Percentiles rank a stretch among this genome's conserved stretches.
phyloP scores from a whole-genome alignment of 2,329 filamentous ascomycete genomes.

The Trichoderma sp. region DNA sequence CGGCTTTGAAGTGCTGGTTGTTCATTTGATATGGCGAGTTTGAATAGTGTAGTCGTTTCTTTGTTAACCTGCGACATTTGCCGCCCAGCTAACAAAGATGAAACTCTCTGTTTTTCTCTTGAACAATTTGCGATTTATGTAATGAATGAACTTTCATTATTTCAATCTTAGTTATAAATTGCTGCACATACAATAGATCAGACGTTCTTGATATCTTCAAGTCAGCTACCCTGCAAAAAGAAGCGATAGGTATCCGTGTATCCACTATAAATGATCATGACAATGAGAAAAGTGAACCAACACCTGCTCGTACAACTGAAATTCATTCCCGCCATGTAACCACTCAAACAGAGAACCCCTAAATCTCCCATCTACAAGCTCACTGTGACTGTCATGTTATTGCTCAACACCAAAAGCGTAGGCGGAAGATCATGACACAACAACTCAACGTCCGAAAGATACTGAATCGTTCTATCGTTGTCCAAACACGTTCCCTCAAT shows the following conservation, averaged over 20 bases:
- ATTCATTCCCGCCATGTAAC: not conserved
- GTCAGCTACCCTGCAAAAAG: not conserved
- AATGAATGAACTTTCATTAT: not conserved
- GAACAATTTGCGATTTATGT: not conserved
- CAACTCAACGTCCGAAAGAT: conserved; percentile 74
- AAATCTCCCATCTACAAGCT: conserved; percentile 48
- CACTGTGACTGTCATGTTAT: conserved; percentile 85
- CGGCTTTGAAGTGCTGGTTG: too few relatives aligned
- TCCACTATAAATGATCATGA: not conserved
- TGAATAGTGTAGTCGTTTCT: not conserved
- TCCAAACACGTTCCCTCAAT: conserved; percentile 70
- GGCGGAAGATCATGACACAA: conserved; percentile 74
- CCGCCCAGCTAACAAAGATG: not conserved
- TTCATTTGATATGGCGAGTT: too few relatives aligned
- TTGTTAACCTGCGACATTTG: not conserved
- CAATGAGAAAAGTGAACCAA: not conserved
- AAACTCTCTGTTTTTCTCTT: not conserved
- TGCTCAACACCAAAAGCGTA: conserved; percentile 75
- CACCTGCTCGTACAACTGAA: not conserved
- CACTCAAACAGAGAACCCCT: not conserved
- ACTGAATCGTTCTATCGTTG: conserved; percentile 67
- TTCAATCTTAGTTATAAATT: not conserved
- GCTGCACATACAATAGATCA: not conserved
- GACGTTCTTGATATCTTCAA: not conserved
- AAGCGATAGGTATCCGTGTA: not conserved